phyloP scores from a whole-genome alignment of 352 stramenopile species.

The Halophytophthora polymorphica region DNA sequence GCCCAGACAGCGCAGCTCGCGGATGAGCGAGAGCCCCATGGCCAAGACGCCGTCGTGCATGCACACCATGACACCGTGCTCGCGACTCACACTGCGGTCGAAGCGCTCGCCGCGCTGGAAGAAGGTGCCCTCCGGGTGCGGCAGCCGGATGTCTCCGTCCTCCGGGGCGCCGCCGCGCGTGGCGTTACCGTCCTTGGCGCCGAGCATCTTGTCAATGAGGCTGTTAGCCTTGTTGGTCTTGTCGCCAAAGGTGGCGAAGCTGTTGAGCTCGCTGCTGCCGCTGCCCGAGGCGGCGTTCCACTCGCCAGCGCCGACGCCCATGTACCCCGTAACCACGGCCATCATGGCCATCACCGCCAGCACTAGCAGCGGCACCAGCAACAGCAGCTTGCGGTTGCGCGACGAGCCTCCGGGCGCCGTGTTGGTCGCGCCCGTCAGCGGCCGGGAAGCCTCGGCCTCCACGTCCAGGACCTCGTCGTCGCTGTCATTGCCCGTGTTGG shows the following conservation, averaged over 20 bases:
- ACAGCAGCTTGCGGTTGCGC: neutral
- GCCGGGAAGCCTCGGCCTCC: neutral
- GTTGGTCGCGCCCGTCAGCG: neutral
- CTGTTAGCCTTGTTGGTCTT: neutral
- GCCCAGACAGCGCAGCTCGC: constrained; percentile 19
- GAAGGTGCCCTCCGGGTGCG: neutral
- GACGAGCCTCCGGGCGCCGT: neutral
- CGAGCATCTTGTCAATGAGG: neutral
- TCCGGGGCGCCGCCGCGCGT: neutral
- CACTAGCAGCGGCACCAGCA: neutral
- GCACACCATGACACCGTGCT: constrained; percentile 17
- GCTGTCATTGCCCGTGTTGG: neutral
- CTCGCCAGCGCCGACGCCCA: neutral
- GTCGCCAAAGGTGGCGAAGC: neutral
- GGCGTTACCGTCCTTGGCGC: neutral
- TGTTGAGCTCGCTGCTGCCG: neutral
- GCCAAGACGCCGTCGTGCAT: constrained; percentile 11
- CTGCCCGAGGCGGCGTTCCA: neutral
- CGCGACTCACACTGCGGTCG: neutral
- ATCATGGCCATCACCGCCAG: neutral
- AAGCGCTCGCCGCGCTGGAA: neutral
- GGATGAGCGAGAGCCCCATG: constrained; percentile 26
- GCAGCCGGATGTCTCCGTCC: neutral
- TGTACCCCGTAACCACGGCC: neutral
- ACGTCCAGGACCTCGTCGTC: neutral